Evolutionary conservation across 1,284 basidiomycete genomes (phyloP).

Genomic region (Tilletia horrida): DNA sequence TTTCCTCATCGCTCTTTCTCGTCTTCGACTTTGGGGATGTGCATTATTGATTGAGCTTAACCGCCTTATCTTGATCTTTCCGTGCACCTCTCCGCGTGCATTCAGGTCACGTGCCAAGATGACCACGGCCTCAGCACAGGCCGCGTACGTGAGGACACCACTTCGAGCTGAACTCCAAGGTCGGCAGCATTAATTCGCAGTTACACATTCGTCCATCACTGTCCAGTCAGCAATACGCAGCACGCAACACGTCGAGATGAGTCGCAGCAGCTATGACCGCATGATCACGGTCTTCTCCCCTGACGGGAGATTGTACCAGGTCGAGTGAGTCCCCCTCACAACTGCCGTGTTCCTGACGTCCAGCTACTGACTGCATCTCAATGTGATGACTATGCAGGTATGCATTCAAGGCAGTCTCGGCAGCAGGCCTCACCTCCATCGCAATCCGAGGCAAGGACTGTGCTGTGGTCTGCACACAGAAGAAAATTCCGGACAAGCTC

Average conservation of each 20-base stretch:
- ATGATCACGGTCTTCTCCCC: conserved; percentile 55
- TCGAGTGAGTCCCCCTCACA: conserved; percentile 29
- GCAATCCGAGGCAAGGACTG: conserved; percentile 91
- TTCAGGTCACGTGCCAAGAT: too few species aligned
- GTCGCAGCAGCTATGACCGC: conserved; percentile 52
- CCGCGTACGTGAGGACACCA: neutral
- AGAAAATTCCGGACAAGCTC: conserved; percentile 99
- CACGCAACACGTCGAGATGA: conserved; percentile 40
- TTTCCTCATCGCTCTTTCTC: too few species aligned
- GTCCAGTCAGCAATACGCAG: neutral
- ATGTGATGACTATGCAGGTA: conserved; percentile 58
- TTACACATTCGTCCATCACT: neutral
- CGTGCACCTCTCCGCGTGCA: too few species aligned
- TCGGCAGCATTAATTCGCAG: neutral
- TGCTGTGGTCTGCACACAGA: conserved; percentile 91
- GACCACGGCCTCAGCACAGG: conserved; percentile 13
- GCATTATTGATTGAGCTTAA: too few species aligned
- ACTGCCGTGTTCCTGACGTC: neutral
- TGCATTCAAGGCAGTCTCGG: conserved; percentile 98
- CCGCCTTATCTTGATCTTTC: too few species aligned
- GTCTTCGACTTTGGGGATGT: too few species aligned
- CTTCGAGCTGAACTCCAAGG: neutral
- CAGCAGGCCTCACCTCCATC: conserved; percentile 89
- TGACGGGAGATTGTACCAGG: conserved; percentile 53
- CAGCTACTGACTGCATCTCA: neutral